Evolutionary conservation across 2,329 filamentous ascomycete genomes (phyloP).

Genomic region (Beauveria asiatica): DNA sequence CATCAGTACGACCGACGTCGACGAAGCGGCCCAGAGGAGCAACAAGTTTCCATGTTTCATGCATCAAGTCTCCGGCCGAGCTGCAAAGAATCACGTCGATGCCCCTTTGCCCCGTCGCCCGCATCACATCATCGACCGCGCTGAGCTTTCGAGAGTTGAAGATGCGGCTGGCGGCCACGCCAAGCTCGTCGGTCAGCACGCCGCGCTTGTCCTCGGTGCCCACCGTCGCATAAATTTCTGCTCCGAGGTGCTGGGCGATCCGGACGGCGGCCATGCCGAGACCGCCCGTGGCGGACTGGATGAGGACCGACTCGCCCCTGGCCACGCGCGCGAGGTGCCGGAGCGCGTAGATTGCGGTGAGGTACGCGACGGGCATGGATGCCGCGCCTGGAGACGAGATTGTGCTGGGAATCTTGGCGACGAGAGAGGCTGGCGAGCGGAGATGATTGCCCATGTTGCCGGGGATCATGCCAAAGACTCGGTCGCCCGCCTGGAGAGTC

Average conservation of each 20-base stretch:
- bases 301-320: slow-evolving; percentile 23
- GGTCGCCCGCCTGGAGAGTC: slow-evolving; percentile 23
- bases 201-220: slow-evolving; percentile 21
- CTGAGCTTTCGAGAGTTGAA: slow-evolving; percentile 23
- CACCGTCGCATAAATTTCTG: slow-evolving; percentile 31
- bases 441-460: slow-evolving; percentile 19
- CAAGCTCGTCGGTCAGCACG: slow-evolving; percentile 19
- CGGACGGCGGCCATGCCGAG: slow-evolving; percentile 31
- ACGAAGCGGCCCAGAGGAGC: slow-evolving; percentile 25
- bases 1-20: slow-evolving; percentile 27
- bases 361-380: slow-evolving; percentile 19
- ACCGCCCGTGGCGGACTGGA: slow-evolving; percentile 29
- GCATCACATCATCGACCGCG: slow-evolving; percentile 20
- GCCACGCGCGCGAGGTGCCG: slow-evolving; percentile 17
- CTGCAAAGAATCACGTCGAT: slow-evolving; percentile 27
- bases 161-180: slow-evolving; percentile 25
- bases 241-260: slow-evolving; percentile 24
- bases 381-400: slow-evolving; percentile 19
- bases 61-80: slow-evolving; percentile 20
- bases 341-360: slow-evolving; percentile 22
- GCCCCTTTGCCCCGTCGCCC: slow-evolving; percentile 19
- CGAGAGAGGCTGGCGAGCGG: slow-evolving; percentile 17
- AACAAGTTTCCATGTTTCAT: slow-evolving; percentile 24
- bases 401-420: slow-evolving; percentile 20
- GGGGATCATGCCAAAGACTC: slow-evolving; percentile 18